Evolutionary conservation across 768 basidiomycete genomes (phyloP), one percentile per base, ranked within the genome.

Genomic region (Lactarius sanguifluus): DNA sequence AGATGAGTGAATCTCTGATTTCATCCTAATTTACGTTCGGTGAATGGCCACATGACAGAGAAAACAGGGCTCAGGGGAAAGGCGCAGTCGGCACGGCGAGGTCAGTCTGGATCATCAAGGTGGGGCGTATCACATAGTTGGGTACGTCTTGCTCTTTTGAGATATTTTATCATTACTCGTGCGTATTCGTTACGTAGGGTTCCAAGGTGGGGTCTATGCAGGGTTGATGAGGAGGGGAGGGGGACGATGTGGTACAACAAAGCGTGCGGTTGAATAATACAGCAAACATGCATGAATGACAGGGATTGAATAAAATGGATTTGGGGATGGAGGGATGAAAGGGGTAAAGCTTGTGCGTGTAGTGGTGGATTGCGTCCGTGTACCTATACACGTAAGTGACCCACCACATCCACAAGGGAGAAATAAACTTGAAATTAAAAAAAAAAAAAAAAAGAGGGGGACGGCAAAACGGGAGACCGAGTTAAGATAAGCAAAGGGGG

Each of bases 241-340:
- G 47, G 55, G 2, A 34, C 25, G 28, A 7, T 28, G 59, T 57
- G 28, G 65, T 50, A 59, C 43, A 57, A 36, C 61, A 63, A 59
- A 50, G n/a, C 36, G 50, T 40, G 61, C 57, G 30, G 52, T 13
- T 41, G 47, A 63, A 62, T 43, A 20, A 58, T 66, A 66, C 61
- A 62, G 13, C 30, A 20, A 41, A 41, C 13, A 38, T 58, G 61
- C 18, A 47, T 58, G 23, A 47, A 25, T 58, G 57, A 43, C 28
- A 50, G 16, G 30, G 28, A 30, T 18, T 58, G 36, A 6, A 40
- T 40, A 4, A 40, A 58, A 25, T 36, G 57, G 13, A 58, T 20
- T 36, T 58, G 25, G 57, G 57, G 38, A 6, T 15, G 10, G 36
- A n/a, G 30, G 36, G 25, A 28, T 9, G 25, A 55, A 23, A 20